These are phyloP conservation scores for Discostella pseudostelligera DNA, from an alignment of 108 stramenopile genomes.

Conservation along the genomic window DNA sequence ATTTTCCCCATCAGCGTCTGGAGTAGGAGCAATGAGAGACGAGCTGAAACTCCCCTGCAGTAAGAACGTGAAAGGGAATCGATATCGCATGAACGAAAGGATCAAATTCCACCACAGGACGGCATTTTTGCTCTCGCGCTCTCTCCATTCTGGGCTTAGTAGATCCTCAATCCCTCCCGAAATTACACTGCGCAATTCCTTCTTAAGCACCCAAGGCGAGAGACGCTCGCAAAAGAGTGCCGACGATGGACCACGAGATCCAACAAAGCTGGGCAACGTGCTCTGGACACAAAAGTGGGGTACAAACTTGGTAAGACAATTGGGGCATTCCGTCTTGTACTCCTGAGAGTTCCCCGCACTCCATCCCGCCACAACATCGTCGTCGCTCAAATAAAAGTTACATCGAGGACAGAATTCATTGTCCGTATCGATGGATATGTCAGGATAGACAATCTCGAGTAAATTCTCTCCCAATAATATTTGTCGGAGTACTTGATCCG, in stretches of 20 bases:
- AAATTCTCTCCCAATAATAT: constrained; percentile 80
- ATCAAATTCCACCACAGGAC: constrained; percentile 87
- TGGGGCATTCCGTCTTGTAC: constrained; percentile 78
- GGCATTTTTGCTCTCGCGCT: constrained; percentile 72
- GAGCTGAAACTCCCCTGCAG: constrained; percentile 80
- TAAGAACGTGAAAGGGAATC: constrained; percentile 78
- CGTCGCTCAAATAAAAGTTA: constrained; percentile 72
- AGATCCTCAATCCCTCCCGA: constrained; percentile 72
- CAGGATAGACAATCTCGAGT: constrained; percentile 78
- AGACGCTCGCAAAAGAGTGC: constrained; percentile 82
- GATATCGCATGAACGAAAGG: constrained; percentile 77
- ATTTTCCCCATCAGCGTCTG: constrained; percentile 22
- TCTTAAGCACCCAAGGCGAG: constrained; percentile 83
- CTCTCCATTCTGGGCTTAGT: constrained; percentile 70
- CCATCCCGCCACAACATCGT: constrained; percentile 81
- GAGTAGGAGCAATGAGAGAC: constrained; percentile 80
- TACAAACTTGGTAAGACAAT: constrained; percentile 74
- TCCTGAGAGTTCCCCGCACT: constrained; percentile 69
- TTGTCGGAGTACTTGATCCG: constrained; percentile 72
- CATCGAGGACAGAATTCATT: constrained; percentile 80
- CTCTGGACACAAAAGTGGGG: constrained; percentile 83
- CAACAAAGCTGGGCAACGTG: constrained; percentile 68
- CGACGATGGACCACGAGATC: constrained; percentile 69
- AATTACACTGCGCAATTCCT: constrained; percentile 82
- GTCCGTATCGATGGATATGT: constrained; percentile 78